Base-by-base conservation (phyloP, 495 filamentous ascomycete genomes). In the Margaritispora aquatica region DNA sequence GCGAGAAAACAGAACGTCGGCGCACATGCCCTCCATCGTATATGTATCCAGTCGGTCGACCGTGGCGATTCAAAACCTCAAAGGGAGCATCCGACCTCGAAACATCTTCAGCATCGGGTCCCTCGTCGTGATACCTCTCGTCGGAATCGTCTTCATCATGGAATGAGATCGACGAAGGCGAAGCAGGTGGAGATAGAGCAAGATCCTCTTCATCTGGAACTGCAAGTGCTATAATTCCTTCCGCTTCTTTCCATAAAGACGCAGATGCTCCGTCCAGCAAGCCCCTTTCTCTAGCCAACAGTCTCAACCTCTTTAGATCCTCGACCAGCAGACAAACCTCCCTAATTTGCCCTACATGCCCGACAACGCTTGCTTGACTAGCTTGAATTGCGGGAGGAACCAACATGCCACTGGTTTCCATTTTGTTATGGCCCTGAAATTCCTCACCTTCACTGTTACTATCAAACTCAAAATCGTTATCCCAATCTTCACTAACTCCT, bases 381-480 rank as follows among this genome's bases (percentile, higher is more conserved):
- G 90, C 90, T 62, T 91, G 80, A 59, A 96, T 96, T 24, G 89
- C 88, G 48, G 82, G 79, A 1, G 90, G 90, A 49, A 96, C 88
- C 34, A 88, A 73, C 82, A 95, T 89, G 1, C 79, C 79, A 58
- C 74, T 74, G 31, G 74, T 74, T 24, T 74, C 75, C 47, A 76
- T 72, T 49, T 73, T 74, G 47, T 36, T 62, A 57, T 74, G 75
- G 51, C 64, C 68, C 13, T 61, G 57, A 27, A 38, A 22, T 11
- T 62, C 63, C 2, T 68, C 63, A 9, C 77, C 73, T 22, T 70
- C 69, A 56, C 84, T 84, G 31, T 84, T 83, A 34, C 50, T 60
- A 1, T 69, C 65, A 26, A 68, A 70, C 38, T 68, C 68, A 49
- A 70, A 70, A 61, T 70, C 68, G 13, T 60, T 60, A 57, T 70